Base-by-base conservation (phyloP, 805 yeast species). In the Yarrowia sp. region DNA sequence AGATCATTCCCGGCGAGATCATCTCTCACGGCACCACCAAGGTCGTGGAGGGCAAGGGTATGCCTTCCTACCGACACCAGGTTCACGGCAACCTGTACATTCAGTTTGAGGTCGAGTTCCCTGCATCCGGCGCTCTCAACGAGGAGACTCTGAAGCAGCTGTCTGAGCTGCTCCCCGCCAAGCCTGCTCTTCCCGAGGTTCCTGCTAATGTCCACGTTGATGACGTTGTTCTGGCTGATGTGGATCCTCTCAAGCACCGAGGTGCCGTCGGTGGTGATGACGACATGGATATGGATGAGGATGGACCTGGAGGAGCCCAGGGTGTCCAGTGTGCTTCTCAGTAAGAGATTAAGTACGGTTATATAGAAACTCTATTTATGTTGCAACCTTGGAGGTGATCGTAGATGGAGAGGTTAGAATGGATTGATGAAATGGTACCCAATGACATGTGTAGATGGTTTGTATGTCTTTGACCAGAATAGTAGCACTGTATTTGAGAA, bases 271-370 rank as follows among this genome's bases (percentile, higher is more conserved):
- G 41, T 22, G 58, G 41, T 10, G 84, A 83, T 66, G 85, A 82
- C 46, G 88, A 85, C 62, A 87, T 84, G 51, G 88, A 85, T 64
- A 87, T 84, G 40, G 89, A 85, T 36, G 86, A 80, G 28, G 83
- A 80, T 54, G 83, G 81, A 59, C 71, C 41, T 14, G 83, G 81
- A 46, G 87, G 85, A 64, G 87, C 84, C 56, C 84, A 82, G 68
- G 90, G 92, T 71, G 96, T 90, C 66, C 96, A 92, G 83, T 92
- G 98, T 84, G 96, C 97, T 69, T 88, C 93, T 75, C 97, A 92
- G 83, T 92, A 83, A 78, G 66, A 26, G 64, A 17, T 26, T 32
- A 32, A 40, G 41, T 24, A 40, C 51, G n/a, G 43, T 54, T 28
- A 36, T 54, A 54, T 54, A 54, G 61, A 54, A 54, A 54, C 61